phyloP scores from a whole-genome alignment of 202 grass and related monocot genomes.

The Sporobolus alterniflorus region DNA sequence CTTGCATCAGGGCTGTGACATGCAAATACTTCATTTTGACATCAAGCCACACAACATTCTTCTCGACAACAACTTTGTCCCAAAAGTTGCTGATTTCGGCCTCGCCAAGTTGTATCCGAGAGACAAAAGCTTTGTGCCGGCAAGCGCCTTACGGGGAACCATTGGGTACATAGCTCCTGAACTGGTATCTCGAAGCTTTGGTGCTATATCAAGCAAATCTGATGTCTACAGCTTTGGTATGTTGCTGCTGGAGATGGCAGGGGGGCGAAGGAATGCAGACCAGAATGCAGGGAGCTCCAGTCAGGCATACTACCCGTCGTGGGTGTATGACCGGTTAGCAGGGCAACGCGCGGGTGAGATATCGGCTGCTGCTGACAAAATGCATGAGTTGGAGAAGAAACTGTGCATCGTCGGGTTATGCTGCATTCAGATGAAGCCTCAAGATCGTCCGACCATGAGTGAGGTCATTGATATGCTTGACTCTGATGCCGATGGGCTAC shows the following conservation, averaged over 20 bases:
- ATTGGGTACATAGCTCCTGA: slow-evolving; percentile 60
- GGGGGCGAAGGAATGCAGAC: slow-evolving; percentile 31
- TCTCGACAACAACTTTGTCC: slow-evolving; percentile 44
- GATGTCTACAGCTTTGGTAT: slow-evolving; percentile 70
- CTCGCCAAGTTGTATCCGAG: slow-evolving; percentile 61
- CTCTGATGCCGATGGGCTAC: slow-evolving; percentile 18
- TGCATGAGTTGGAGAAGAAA: slow-evolving; percentile 59
- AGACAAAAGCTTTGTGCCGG: slow-evolving; percentile 50
- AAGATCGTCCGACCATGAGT: slow-evolving; percentile 42
- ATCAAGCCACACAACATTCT: slow-evolving; percentile 76
- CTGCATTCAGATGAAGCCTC: slow-evolving; percentile 63
- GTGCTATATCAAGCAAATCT: slow-evolving; percentile 42
- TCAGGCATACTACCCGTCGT: slow-evolving; percentile 47
- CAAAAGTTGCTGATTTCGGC: slow-evolving; percentile 67
- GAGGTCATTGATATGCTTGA: slow-evolving; percentile 65
- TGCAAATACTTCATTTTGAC: slow-evolving; percentile 67
- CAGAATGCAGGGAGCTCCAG: slow-evolving; percentile 12
- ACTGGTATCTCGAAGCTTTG: slow-evolving; percentile 56
- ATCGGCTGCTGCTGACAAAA: background rate
- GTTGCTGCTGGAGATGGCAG: slow-evolving; percentile 59
- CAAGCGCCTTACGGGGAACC: slow-evolving; percentile 43
- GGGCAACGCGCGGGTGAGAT: slow-evolving; percentile 16
- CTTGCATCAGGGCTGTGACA: slow-evolving; percentile 54
- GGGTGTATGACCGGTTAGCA: slow-evolving; percentile 43
- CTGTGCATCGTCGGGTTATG: slow-evolving; percentile 49